Evolutionary conservation across 2,329 filamentous ascomycete species (phyloP).

Genomic region (Penicillium janthinellum): DNA sequence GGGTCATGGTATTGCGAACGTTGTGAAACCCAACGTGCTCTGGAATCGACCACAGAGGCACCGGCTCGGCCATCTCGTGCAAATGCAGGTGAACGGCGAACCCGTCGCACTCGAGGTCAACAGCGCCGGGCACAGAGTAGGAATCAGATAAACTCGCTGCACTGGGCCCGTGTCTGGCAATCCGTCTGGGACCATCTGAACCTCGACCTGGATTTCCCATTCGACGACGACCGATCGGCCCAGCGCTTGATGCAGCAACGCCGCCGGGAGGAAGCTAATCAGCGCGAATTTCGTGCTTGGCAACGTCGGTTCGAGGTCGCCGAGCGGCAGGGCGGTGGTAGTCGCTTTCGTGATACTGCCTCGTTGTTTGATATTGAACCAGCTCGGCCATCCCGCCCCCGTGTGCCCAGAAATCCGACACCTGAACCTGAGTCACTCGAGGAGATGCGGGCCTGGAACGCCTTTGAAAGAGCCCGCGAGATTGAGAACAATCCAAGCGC

Average conservation of each 20-base stretch:
- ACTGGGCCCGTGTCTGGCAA: constrained; percentile 83
- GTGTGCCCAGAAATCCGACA: constrained; percentile 40
- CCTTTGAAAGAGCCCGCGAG: constrained; percentile 81
- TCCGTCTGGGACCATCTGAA: constrained; percentile 79
- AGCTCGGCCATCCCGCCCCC: constrained; percentile 44
- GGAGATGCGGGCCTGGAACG: constrained; percentile 84
- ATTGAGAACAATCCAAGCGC: constrained; percentile 55
- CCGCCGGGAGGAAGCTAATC: constrained; percentile 52
- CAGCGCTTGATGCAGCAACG: constrained; percentile 59
- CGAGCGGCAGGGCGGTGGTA: constrained; percentile 72
- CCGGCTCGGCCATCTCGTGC: constrained; percentile 33
- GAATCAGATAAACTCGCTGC: constrained; percentile 50
- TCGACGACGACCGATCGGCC: constrained; percentile 68
- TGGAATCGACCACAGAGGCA: constrained; percentile 41
- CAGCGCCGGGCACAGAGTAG: constrained; percentile 44
- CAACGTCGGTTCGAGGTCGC: constrained; percentile 82
- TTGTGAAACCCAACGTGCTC: constrained; percentile 59
- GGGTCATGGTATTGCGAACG: constrained; percentile 91
- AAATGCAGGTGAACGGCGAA: constrained; percentile 48
- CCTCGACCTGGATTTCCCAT: constrained; percentile 82
- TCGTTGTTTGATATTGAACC: constrained; percentile 58
- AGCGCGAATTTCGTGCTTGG: constrained; percentile 69
- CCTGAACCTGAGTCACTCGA: constrained; percentile 73
- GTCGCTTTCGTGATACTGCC: constrained; percentile 71
- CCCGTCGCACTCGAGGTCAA: constrained; percentile 50